These are phyloP conservation scores for Thermochaetoides dissita DNA, from an alignment of 2,329 filamentous ascomycete species.

Conservation along the genomic window DNA sequence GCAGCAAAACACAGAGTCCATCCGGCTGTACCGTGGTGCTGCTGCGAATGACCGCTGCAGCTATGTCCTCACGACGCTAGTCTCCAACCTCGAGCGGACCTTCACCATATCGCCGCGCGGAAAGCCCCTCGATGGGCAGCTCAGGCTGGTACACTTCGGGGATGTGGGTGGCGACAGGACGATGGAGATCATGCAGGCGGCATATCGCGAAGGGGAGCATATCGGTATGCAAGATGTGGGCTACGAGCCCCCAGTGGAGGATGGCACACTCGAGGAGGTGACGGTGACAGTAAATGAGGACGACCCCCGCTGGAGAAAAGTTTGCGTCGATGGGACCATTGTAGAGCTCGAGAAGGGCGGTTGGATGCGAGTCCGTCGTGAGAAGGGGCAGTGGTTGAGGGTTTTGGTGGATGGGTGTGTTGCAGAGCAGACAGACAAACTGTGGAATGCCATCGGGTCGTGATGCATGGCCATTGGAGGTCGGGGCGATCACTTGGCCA, in stretches of 20 bases:
- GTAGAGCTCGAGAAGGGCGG: conserved; percentile 54
- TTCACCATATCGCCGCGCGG: conserved; percentile 71
- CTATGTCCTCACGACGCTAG: conserved; percentile 64
- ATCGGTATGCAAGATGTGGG: conserved; percentile 42
- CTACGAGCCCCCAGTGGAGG: conserved; percentile 22
- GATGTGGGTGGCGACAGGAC: conserved; percentile 48
- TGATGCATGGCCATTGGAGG: too few relatives aligned
- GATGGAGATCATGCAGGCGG: conserved; percentile 62
- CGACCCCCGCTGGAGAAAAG: conserved; percentile 63
- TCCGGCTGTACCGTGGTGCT: background rate
- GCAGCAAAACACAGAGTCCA: too few relatives aligned
- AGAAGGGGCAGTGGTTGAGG: conserved; percentile 26
- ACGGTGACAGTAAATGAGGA: conserved; percentile 52
- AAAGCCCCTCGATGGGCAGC: conserved; percentile 52
- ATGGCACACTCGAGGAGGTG: conserved; percentile 56
- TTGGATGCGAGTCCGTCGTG: conserved; percentile 50
- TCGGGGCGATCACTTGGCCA: too few relatives aligned
- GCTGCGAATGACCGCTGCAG: conserved; percentile 36
- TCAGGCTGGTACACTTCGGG: conserved; percentile 65
- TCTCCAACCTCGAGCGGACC: conserved; percentile 66
- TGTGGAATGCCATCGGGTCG: too few relatives aligned
- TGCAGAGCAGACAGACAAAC: too few relatives aligned
- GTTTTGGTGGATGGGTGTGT: conserved; percentile 26
- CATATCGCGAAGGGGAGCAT: conserved; percentile 44
- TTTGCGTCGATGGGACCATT: conserved; percentile 88